Evolutionary conservation across 495 filamentous ascomycete genomes (phyloP).

Genomic region (Chaetomium fimeti): DNA sequence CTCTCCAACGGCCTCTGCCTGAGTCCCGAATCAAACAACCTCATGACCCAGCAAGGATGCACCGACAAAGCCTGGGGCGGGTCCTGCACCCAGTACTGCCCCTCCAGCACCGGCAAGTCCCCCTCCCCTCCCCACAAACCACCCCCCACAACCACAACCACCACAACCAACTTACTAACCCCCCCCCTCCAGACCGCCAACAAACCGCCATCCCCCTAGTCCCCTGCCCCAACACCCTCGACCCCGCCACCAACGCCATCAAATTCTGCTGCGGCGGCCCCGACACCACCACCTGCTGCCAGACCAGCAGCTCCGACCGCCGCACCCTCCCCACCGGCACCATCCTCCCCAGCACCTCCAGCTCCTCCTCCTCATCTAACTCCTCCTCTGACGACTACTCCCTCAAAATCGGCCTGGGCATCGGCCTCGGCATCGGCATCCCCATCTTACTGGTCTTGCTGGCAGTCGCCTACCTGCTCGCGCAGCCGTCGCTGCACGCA

Average conservation of each 20-base stretch:
- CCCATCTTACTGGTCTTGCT: conserved; percentile 22
- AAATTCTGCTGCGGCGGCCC: conserved; percentile 27
- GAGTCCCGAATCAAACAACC: conserved; percentile 21
- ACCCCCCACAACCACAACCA: neutral
- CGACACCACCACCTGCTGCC: conserved; percentile 20
- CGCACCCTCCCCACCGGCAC: conserved; percentile 17
- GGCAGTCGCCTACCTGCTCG: conserved; percentile 17
- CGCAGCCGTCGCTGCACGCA: neutral
- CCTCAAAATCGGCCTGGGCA: conserved; percentile 21
- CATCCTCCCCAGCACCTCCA: conserved; percentile 15
- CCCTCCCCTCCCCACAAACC: too few relatives aligned
- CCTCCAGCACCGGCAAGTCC: conserved; percentile 5
- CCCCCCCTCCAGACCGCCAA: neutral
- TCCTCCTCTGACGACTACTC: neutral
- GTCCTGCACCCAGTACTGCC: conserved; percentile 23
- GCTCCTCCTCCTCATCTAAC: conserved; percentile 1
- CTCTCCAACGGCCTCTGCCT: conserved; percentile 32
- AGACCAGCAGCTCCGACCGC: neutral
- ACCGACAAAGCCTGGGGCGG: conserved; percentile 26
- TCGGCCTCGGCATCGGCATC: conserved; percentile 26
- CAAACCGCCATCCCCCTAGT: conserved; percentile 19
- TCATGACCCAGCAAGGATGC: conserved; percentile 34
- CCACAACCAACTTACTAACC: neutral
- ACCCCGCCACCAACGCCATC: conserved; percentile 10
- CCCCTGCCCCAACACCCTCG: conserved; percentile 22